A percentile compares a stretch with the other conserved stretches of the same genome.
phyloP scores from a whole-genome alignment of 768 basidiomycete species.

The Pisolithus microcarpus region DNA sequence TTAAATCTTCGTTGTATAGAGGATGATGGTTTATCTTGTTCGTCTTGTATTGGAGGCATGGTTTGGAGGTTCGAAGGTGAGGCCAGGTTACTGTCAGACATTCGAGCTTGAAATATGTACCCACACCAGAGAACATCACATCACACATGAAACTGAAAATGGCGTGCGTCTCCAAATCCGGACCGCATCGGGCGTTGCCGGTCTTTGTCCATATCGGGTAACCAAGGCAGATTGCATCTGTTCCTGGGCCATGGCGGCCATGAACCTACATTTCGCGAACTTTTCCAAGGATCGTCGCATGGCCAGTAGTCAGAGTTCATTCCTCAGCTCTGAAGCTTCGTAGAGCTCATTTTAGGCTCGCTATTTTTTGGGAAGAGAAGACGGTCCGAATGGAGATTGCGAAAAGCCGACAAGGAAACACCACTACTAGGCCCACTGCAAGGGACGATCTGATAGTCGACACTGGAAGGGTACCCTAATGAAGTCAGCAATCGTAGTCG shows the following conservation, averaged over 20 bases:
- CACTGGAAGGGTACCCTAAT: neutral
- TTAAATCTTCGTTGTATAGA: constrained; percentile 73
- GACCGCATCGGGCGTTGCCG: constrained; percentile 25
- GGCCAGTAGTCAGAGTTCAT: constrained; percentile 17
- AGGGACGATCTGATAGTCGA: neutral
- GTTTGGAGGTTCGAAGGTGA: constrained; percentile 5
- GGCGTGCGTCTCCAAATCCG: constrained; percentile 7
- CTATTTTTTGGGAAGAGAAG: neutral
- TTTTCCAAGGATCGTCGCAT: constrained; percentile 15
- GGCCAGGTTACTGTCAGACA: neutral
- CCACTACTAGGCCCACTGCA: neutral
- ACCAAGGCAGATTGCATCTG: constrained; percentile 11
- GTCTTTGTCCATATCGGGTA: constrained; percentile 18
- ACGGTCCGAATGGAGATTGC: neutral
- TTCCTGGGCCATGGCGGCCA: constrained; percentile 13
- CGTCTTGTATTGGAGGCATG: constrained; percentile 28
- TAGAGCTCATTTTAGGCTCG: neutral
- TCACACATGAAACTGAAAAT: constrained; percentile 2
- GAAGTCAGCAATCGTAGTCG: neutral
- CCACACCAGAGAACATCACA: constrained; percentile 7
- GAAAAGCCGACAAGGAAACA: neutral
- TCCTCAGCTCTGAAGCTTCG: neutral
- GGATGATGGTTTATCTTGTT: constrained; percentile 39
- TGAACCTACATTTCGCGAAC: constrained; percentile 13
- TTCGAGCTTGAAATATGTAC: constrained; percentile 23